A percentile compares a stretch with the other conserved stretches of the same genome.
phyloP scores from a whole-genome alignment of 352 stramenopile species.

The Phytophthora podocarpi region DNA sequence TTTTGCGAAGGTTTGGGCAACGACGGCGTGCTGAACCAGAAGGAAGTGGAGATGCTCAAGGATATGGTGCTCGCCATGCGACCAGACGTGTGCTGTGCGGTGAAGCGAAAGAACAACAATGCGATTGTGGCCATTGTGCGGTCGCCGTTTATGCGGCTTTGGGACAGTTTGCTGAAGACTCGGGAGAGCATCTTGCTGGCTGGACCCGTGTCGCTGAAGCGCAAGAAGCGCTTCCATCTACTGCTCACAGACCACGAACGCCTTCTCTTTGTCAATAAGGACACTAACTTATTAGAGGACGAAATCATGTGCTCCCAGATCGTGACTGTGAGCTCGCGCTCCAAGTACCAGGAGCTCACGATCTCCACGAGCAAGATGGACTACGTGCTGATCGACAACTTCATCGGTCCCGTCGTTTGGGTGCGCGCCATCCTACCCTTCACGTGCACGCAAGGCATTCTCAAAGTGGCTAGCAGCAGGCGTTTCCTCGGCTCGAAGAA shows the following conservation, averaged over 20 bases:
- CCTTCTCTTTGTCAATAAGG: slow-evolving; percentile 88
- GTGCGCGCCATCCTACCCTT: slow-evolving; percentile 86
- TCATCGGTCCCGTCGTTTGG: slow-evolving; percentile 84
- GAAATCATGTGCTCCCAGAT: slow-evolving; percentile 90
- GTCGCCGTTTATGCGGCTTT: slow-evolving; percentile 83
- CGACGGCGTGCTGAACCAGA: slow-evolving; percentile 55
- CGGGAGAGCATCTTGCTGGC: slow-evolving; percentile 82
- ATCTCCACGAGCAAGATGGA: slow-evolving; percentile 77
- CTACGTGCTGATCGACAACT: slow-evolving; percentile 86
- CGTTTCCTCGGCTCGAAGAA: slow-evolving; percentile 87
- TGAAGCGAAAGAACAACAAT: slow-evolving; percentile 85
- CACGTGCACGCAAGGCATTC: slow-evolving; percentile 81
- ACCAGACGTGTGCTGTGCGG: slow-evolving; percentile 70
- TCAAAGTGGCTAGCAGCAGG: slow-evolving; percentile 81
- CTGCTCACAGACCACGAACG: slow-evolving; percentile 86
- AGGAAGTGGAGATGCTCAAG: slow-evolving; percentile 77
- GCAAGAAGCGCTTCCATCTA: slow-evolving; percentile 86
- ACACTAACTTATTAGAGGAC: slow-evolving; percentile 89
- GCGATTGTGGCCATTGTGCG: slow-evolving; percentile 82
- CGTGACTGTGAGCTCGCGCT: slow-evolving; percentile 84
- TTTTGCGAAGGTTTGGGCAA: slow-evolving; percentile 72
- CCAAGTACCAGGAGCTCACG: slow-evolving; percentile 77
- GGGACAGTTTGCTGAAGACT: slow-evolving; percentile 85
- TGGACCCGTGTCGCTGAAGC: slow-evolving; percentile 78
- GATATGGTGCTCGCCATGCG: slow-evolving; percentile 83